Evolutionary conservation across 2,329 filamentous ascomycete genomes (phyloP).

Genomic region (Pseudogymnoascus pannorum): DNA sequence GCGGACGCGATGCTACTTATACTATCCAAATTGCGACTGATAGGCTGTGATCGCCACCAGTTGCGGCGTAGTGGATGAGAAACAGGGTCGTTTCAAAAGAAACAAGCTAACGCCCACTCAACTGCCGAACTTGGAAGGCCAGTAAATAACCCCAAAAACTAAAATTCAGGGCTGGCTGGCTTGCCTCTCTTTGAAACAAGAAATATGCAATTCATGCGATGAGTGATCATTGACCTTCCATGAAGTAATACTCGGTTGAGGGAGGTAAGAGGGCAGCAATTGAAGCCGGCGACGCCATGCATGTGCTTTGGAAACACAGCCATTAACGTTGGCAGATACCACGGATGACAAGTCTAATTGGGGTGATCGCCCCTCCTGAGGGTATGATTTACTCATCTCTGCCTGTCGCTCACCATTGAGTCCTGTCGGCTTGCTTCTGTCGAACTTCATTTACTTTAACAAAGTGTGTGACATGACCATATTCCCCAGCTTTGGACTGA

Average conservation of each 20-base stretch:
- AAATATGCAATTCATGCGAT: background rate
- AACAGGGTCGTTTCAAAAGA: background rate
- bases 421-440: background rate
- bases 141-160: background rate
- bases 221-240: background rate
- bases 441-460: background rate
- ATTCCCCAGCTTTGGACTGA: background rate
- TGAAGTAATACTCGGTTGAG: background rate
- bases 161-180: background rate
- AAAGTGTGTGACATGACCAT: background rate
- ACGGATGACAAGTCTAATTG: slow-evolving; percentile 1
- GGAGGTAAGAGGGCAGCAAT: no score
- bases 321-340: background rate
- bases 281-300: background rate
- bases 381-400: background rate
- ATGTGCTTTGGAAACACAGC: slow-evolving; percentile 1
- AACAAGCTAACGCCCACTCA: background rate
- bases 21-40: background rate
- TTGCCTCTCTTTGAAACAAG: background rate
- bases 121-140: slow-evolving; percentile 1
- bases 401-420: background rate
- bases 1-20: background rate
- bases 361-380: background rate
- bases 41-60: background rate
- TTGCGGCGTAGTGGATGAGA: no score